phyloP scores from a whole-genome alignment of 805 yeast species.

The Tetrapisispora taiwanensis region DNA sequence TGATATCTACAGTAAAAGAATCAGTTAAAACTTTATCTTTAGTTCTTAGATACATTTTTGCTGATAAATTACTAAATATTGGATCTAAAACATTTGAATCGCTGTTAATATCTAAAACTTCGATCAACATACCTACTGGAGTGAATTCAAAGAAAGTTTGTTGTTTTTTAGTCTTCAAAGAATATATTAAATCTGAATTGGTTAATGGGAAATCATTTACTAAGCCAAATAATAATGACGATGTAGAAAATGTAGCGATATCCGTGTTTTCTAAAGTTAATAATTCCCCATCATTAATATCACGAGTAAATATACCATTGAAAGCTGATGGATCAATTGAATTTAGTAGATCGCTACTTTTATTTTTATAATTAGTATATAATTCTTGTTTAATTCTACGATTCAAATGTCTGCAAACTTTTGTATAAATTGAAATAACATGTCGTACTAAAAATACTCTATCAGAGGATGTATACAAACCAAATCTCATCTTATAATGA shows the following conservation, averaged over 20 bases:
- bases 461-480: slow-evolving; percentile 48
- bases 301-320: slow-evolving; percentile 58
- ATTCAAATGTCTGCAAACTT: slow-evolving; percentile 50
- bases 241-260: slow-evolving; percentile 53
- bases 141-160: slow-evolving; percentile 27
- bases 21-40: slow-evolving; percentile 59
- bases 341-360: not conserved
- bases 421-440: slow-evolving; percentile 43
- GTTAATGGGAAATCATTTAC: slow-evolving; percentile 58
- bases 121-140: slow-evolving; percentile 57
- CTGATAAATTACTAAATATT: slow-evolving; percentile 42
- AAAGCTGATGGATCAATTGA: slow-evolving; percentile 48
- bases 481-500: slow-evolving; percentile 41
- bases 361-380: not conserved
- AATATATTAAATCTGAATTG: slow-evolving; percentile 15
- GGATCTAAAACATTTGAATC: slow-evolving; percentile 42
- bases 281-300: slow-evolving; percentile 47
- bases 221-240: slow-evolving; percentile 61
- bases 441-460: slow-evolving; percentile 37
- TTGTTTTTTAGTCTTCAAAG: not conserved
- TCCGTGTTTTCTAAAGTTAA: slow-evolving; percentile 34
- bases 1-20: slow-evolving; percentile 62
- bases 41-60: slow-evolving; percentile 61
- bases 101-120: slow-evolving; percentile 57
- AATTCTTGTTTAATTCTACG: slow-evolving; percentile 28